These are phyloP conservation scores for Beauveria australis DNA, from an alignment of 2,329 filamentous ascomycete genomes.

Conservation along the genomic window DNA sequence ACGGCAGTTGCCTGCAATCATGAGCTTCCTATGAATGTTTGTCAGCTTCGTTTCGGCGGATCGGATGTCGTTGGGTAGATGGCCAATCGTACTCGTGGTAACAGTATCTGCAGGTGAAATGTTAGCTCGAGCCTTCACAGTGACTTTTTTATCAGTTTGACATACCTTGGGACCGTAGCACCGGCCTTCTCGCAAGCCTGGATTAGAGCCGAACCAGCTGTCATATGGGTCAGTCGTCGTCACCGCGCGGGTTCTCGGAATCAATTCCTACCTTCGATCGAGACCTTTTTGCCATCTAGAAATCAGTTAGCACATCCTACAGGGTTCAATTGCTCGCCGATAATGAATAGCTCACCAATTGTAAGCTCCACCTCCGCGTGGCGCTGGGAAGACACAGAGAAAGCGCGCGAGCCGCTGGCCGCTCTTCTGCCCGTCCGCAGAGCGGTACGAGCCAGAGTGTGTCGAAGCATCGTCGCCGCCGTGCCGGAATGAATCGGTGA, in stretches of 20 bases:
- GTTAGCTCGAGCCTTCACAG: conserved; percentile 16
- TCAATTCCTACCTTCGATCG: conserved; percentile 71
- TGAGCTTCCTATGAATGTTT: conserved; percentile 64
- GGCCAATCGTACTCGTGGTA: conserved; percentile 77
- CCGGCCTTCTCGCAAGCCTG: conserved; percentile 99
- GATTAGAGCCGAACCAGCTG: conserved; percentile 93
- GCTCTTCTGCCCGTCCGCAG: conserved; percentile 55
- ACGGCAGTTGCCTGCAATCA: conserved; percentile 98
- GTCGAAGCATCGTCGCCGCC: conserved; percentile 60
- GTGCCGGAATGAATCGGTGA: conserved; percentile 38
- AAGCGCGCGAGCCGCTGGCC: conserved; percentile 61
- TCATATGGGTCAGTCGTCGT: conserved; percentile 29
- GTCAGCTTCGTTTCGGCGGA: conserved; percentile 29
- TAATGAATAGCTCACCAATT: conserved; percentile 53
- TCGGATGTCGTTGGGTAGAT: conserved; percentile 14
- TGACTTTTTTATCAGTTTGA: conserved; percentile 12
- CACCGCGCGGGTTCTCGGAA: conserved; percentile 11
- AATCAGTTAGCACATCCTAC: conserved; percentile 22
- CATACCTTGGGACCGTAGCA: conserved; percentile 73
- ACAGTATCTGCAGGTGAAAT: conserved; percentile 63
- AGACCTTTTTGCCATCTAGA: conserved; percentile 93
- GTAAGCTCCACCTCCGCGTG: conserved; percentile 94
- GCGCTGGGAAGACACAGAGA: conserved; percentile 71
- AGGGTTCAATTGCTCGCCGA: conserved; percentile 1
- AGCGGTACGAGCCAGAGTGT: conserved; percentile 59